Conservation (phyloP, 176 grass and related monocot genomes). For the Oryza meyeriana region DNA sequence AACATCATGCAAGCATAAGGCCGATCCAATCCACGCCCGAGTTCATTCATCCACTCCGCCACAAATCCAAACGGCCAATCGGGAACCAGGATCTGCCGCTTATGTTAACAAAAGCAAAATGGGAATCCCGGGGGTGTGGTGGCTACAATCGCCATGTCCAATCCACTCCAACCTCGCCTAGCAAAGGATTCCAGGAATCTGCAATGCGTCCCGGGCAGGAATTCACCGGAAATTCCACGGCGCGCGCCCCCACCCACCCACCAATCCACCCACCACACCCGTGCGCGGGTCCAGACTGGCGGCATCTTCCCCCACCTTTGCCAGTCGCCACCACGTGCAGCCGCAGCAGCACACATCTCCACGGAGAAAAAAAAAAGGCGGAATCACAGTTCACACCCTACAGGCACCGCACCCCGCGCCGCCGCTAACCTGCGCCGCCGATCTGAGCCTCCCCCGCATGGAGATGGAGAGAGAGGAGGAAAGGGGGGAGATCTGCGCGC, state of each 20-base stretch:
- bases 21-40: neutral
- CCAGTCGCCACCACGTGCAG: conserved; percentile 32
- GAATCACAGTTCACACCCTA: conserved; percentile 25
- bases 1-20: neutral
- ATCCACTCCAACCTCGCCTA: neutral
- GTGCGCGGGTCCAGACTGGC: conserved; percentile 50
- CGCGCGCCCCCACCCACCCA: neutral
- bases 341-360: neutral
- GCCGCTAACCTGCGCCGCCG: neutral
- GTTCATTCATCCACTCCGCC: neutral
- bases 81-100: neutral
- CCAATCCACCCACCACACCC: conserved; percentile 8
- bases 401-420: neutral
- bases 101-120: neutral
- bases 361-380: neutral
- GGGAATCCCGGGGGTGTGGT: neutral
- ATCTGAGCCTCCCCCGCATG: neutral
- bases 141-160: neutral
- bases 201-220: neutral
- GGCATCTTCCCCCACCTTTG: conserved; percentile 41
- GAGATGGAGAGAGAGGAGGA: neutral
- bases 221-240: conserved; percentile 2
- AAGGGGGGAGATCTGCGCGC: conserved; percentile 26
- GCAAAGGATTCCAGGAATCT: neutral
- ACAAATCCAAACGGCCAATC: neutral